Evolutionary conservation across 805 yeast genomes (phyloP).

Genomic region (Kuraishia capsulata): DNA sequence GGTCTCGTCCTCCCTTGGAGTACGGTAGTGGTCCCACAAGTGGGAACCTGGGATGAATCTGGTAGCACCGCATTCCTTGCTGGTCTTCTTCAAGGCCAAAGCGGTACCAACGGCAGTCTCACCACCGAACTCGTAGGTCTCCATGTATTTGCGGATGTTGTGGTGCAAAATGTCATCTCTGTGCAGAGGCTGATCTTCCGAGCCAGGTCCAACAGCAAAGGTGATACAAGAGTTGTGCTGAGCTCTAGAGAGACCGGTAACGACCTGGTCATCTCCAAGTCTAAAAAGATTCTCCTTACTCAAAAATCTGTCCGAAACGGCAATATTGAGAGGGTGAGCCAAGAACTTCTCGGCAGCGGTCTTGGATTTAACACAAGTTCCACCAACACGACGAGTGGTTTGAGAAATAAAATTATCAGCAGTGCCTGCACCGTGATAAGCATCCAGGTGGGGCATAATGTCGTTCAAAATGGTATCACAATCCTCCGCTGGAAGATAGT

Average conservation of each 20-base stretch:
- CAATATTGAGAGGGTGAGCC: too few species aligned
- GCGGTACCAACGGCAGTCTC: slow-evolving; percentile 15
- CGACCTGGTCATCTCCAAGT: slow-evolving; percentile 12
- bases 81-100: slow-evolving; percentile 16
- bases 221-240: slow-evolving; percentile 12
- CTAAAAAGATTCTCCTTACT: slow-evolving; percentile 11
- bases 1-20: slow-evolving; percentile 16
- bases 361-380: slow-evolving; percentile 13
- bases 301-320: slow-evolving; percentile 12
- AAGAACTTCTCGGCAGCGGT: too few species aligned
- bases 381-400: slow-evolving; percentile 14
- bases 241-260: slow-evolving; percentile 12
- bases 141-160: slow-evolving; percentile 9
- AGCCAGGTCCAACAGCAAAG: slow-evolving; percentile 15
- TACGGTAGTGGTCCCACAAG: too few species aligned
- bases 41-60: slow-evolving; percentile 21
- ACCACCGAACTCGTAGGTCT: slow-evolving; percentile 8
- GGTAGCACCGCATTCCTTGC: slow-evolving; percentile 22
- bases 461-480: slow-evolving; percentile 11
- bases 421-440: slow-evolving; percentile 16
- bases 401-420: slow-evolving; percentile 17
- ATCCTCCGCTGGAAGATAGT: slow-evolving; percentile 7
- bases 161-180: too few species aligned
- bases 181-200: slow-evolving; percentile 9
- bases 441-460: slow-evolving; percentile 13